These are phyloP conservation scores for Serendipita sp. DNA, from an alignment of 768 basidiomycete genomes.

Conservation along the genomic window DNA sequence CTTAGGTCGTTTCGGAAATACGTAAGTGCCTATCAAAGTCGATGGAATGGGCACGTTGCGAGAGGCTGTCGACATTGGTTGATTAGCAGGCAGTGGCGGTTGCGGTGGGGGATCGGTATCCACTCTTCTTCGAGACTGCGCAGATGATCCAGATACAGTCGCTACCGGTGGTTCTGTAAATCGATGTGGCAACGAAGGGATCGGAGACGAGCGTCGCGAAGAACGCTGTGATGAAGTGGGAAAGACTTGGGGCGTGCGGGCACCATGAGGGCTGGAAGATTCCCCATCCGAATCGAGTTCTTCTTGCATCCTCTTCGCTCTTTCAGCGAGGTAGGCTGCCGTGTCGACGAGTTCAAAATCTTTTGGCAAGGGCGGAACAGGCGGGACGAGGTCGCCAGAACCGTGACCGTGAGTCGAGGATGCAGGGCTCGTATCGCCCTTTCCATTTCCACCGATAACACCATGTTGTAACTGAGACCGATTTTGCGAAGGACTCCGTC, in stretches of 20 bases:
- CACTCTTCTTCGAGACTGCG: neutral
- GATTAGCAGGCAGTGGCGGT: neutral
- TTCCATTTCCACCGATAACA: neutral
- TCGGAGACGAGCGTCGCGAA: neutral
- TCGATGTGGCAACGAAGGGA: neutral
- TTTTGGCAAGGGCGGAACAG: neutral
- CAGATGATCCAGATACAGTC: neutral
- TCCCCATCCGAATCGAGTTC: neutral
- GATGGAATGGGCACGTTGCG: neutral
- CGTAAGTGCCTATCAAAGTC: neutral
- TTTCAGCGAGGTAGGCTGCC: neutral
- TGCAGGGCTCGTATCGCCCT: neutral
- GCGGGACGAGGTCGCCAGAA: neutral
- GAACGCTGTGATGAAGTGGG: neutral
- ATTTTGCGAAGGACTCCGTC: neutral
- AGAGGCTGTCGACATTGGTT: neutral
- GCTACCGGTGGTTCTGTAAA: neutral
- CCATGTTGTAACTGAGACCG: neutral
- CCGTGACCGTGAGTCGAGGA: neutral
- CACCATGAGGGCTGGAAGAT: neutral
- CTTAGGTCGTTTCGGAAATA: neutral
- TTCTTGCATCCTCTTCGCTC: neutral
- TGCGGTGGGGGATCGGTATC: neutral
- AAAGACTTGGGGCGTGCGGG: neutral
- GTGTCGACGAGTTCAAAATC: constrained; percentile 3